These are phyloP conservation scores for Pholiota conissans DNA, from an alignment of 768 basidiomycete genomes.

Conservation along the genomic window DNA sequence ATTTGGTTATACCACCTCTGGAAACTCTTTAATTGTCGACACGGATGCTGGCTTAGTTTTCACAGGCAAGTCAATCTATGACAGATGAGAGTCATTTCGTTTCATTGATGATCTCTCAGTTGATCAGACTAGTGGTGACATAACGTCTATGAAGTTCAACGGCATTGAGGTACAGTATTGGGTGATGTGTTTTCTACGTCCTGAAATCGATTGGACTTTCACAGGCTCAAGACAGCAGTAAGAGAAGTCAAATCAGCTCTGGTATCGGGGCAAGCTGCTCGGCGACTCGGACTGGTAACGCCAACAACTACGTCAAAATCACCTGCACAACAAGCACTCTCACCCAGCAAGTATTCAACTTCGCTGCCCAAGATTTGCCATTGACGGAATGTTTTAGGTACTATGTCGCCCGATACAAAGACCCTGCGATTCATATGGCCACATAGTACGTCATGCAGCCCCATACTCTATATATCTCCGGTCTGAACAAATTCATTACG, in stretches of 20 bases:
- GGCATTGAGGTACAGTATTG: slow-evolving; percentile 28
- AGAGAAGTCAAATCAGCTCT: slow-evolving; percentile 31
- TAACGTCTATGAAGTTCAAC: slow-evolving; percentile 36
- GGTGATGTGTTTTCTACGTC: neutral
- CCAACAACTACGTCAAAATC: slow-evolving; percentile 35
- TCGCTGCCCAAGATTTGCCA: neutral
- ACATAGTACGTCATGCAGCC: slow-evolving; percentile 27
- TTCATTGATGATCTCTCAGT: slow-evolving; percentile 16
- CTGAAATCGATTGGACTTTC: neutral
- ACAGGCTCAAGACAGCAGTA: slow-evolving; percentile 30
- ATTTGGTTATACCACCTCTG: slow-evolving; percentile 24
- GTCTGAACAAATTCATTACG: too few relatives aligned
- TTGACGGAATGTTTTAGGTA: slow-evolving; percentile 18
- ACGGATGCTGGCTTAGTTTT: slow-evolving; percentile 33
- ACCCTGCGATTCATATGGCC: slow-evolving; percentile 38
- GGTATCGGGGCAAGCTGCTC: slow-evolving; percentile 33
- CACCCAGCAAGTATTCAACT: slow-evolving; percentile 25
- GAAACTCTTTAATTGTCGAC: slow-evolving; percentile 28
- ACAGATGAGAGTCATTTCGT: neutral
- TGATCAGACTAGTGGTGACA: slow-evolving; percentile 30
- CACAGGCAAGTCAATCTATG: slow-evolving; percentile 23
- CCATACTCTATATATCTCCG: neutral
- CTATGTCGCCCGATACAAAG: slow-evolving; percentile 34
- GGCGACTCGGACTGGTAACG: slow-evolving; percentile 26
- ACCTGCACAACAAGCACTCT: slow-evolving; percentile 34